Evolutionary conservation across 2,329 filamentous ascomycete genomes (phyloP), one percentile per base, ranked within the genome.

Genomic region (Diaporthe capsici): DNA sequence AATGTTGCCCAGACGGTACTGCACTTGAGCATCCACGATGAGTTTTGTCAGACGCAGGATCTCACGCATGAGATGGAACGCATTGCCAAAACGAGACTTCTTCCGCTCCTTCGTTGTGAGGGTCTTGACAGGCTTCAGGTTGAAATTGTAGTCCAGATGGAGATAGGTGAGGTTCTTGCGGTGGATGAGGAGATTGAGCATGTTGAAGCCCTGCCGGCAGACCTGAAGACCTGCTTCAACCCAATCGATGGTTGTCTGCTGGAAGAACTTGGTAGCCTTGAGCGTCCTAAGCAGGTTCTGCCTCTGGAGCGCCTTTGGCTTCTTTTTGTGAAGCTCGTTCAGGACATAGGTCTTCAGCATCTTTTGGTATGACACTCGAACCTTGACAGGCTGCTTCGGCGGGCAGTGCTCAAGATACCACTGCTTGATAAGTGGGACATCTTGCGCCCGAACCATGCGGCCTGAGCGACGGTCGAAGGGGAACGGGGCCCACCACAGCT

Each of bases 121-220:
- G 0, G 97, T 99, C 89, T 99, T 99, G 84, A 99, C 97, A 4
- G 97, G 97, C 88, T 99, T 99, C 84, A 99, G 83, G 85, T 99
- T 99, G 89, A 99, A 99, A 85, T 99, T 99, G 88, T 98, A 99
- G 83, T 99, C 97, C 73, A 99, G 92, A 88, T 99, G 97, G 74
- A 99, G 90, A 82, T 99, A 99, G 0, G 97, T 99, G 80, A 99
- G 87, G 84, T 99, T 99, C 89, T 99, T 99, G 81, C 97, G 94
- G 83, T 99, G 97, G 79, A 99, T 99, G 79, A 99, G 88, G 72
- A 99, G 88, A 81, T 99, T 99, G 76, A 99, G 88, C 96, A 99
- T 99, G 86, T 99, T 99, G 89, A 98, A 99, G 73, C 97, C 97
- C 84, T 99, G 97, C 70, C 97, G 92, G 84, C 97, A 99, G 77